Evolutionary conservation across 1,139 yeast species (phyloP).

Genomic region (Debaryomycetaceae sp.): DNA sequence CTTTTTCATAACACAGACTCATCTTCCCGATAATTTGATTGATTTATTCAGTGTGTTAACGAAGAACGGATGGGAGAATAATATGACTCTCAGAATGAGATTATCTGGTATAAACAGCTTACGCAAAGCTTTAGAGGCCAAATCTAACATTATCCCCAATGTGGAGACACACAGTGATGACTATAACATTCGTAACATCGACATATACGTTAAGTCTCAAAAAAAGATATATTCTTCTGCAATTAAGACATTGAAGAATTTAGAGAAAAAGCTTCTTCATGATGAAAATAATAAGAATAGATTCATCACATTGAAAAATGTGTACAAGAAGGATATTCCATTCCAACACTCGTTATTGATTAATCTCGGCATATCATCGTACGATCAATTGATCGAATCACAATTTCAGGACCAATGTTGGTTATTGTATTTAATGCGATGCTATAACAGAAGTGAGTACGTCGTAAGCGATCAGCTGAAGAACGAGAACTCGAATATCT

Average conservation of each 20-base stretch:
- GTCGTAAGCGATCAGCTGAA: slow-evolving; percentile 17
- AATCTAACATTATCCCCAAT: slow-evolving; percentile 24
- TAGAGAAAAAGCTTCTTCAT: slow-evolving; percentile 50
- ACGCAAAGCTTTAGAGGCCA: slow-evolving; percentile 49
- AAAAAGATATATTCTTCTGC: slow-evolving; percentile 42
- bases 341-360: slow-evolving; percentile 56
- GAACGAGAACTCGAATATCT: slow-evolving; percentile 18
- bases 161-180: slow-evolving; percentile 3
- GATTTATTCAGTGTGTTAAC: slow-evolving; percentile 52
- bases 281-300: slow-evolving; percentile 36
- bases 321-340: slow-evolving; percentile 51
- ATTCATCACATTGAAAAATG: slow-evolving; percentile 50
- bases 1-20: slow-evolving; percentile 35
- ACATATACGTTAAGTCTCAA: slow-evolving; percentile 43
- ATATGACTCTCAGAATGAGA: slow-evolving; percentile 47
- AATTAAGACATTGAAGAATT: slow-evolving; percentile 44
- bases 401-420: slow-evolving; percentile 58
- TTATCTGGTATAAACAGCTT: slow-evolving; percentile 61
- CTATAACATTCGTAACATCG: slow-evolving; percentile 23
- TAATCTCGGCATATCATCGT: slow-evolving; percentile 54
- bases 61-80: slow-evolving; percentile 39
- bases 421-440: slow-evolving; percentile 61
- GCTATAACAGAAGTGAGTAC: slow-evolving; percentile 46
- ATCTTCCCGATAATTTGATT: slow-evolving; percentile 46
- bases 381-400: slow-evolving; percentile 46